Conservation (phyloP, 371 early-diverging fungal genomes). For the Mortierella sp. region DNA sequence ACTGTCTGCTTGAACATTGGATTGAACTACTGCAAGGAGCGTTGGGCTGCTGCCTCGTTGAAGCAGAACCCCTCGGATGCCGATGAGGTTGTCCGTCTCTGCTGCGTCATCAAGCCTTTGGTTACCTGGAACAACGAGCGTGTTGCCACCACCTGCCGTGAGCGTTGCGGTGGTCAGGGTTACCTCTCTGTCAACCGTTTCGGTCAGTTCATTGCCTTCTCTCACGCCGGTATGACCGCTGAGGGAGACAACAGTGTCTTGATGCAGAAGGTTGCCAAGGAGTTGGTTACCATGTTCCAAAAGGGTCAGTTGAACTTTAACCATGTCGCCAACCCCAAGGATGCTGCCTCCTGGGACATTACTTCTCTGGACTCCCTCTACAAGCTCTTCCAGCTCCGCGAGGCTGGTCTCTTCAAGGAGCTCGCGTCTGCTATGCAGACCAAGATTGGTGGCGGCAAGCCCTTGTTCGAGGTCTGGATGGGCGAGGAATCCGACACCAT, state of each 20-base stretch:
- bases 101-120: conserved; percentile 83
- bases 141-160: conserved; percentile 73
- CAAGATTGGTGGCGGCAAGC: conserved; percentile 61
- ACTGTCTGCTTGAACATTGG: conserved; percentile 78
- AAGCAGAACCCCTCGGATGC: conserved; percentile 60
- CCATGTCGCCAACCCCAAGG: conserved; percentile 49
- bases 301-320: conserved; percentile 60
- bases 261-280: conserved; percentile 83
- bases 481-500: conserved; percentile 74
- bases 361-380: conserved; percentile 57
- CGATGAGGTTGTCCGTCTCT: conserved; percentile 74
- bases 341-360: conserved; percentile 60
- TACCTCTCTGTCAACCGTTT: conserved; percentile 73
- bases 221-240: conserved; percentile 78
- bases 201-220: conserved; percentile 64
- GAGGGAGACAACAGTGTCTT: conserved; percentile 83
- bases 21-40: conserved; percentile 75
- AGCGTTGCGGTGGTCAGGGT: conserved; percentile 84
- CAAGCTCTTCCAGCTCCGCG: conserved; percentile 65
- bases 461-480: conserved; percentile 82
- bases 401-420: conserved; percentile 64
- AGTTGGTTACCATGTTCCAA: conserved; percentile 68
- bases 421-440: conserved; percentile 63
- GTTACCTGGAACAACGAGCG: conserved; percentile 79
- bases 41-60: conserved; percentile 65